phyloP scores from a whole-genome alignment of 257 asterid species.

The Haberlea rhodopensis region DNA sequence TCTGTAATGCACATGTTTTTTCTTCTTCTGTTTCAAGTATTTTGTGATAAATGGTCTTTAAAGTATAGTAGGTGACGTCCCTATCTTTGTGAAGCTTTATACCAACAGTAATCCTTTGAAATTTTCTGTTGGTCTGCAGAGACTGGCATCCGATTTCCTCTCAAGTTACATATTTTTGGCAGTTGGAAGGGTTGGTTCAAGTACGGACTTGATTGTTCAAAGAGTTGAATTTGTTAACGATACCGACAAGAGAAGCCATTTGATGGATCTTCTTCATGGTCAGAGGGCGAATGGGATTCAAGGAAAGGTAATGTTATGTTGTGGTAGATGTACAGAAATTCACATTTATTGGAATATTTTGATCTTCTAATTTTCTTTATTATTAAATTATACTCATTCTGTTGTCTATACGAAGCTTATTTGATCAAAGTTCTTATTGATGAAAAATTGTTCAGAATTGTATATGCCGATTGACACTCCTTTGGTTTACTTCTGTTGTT shows the following conservation, averaged over 20 bases:
- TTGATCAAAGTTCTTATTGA: no score
- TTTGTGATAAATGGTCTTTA: no score
- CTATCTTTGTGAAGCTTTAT: not conserved
- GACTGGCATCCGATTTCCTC: slow-evolving; percentile 88
- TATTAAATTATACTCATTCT: no score
- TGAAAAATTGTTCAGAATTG: no score
- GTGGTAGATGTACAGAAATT: slow-evolving; percentile 12
- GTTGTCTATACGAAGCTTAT: no score
- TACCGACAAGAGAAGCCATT: slow-evolving; percentile 74
- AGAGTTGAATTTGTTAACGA: slow-evolving; percentile 78
- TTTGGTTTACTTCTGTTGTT: no score
- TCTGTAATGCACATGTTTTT: slow-evolving; percentile 2
- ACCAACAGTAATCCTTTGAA: slow-evolving; percentile 8
- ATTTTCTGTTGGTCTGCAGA: slow-evolving; percentile 50
- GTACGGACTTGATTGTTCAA: slow-evolving; percentile 79
- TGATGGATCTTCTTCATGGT: slow-evolving; percentile 87
- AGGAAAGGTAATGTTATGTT: slow-evolving; percentile 49
- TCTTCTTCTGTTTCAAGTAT: slow-evolving; percentile 1
- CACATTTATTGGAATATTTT: not conserved
- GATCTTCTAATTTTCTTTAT: not conserved
- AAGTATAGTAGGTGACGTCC: slow-evolving; percentile 3
- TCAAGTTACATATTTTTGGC: slow-evolving; percentile 78
- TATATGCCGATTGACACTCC: no score
- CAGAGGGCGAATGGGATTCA: slow-evolving; percentile 59
- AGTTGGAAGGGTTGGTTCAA: slow-evolving; percentile 90